Base-by-base conservation (phyloP, 129 eudicot genomes). In the Scalesia atractyloides region DNA sequence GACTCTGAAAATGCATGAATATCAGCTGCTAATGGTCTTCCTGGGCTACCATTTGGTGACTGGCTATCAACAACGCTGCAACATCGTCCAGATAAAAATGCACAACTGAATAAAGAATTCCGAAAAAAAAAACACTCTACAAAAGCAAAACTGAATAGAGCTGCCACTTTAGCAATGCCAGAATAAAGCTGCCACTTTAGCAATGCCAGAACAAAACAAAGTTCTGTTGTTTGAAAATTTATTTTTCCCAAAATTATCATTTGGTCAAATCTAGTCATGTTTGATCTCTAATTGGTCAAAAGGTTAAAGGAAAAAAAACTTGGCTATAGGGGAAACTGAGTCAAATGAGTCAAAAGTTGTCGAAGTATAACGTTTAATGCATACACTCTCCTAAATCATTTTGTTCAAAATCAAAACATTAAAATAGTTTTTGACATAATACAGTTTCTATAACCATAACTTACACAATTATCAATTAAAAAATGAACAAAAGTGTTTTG, bases 1-100 rank as follows among this genome's bases (percentile, higher is more conserved):
- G 93, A 85, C 74, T 81, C 91, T 50, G 93, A 82, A 52, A 89
- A 86, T 24, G 85, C 84, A 66, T 79, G 81, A 47, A 78, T 63
- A 76, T 89, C 91, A 24, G 87, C 72, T 50, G 85, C 79, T 43
- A 76, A 66, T 41, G 82, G 62, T 59, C 81, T 79, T 73, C 72
- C 85, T 2, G 85, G 84, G 60, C 82, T 76, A 61, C 82, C 76
- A 69, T 82, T 73, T 54, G 85, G 71, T 72, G 82, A 62, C 66
- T 79, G 86, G 72, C 85, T 83, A 43, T 53, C 50, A 46, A 76
- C 7, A 60, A 60, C 33, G 72, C 80, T 70, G 79, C 36, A 69
- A 64, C 33, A 71, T 37, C 7, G 49, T 62, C 39, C 19, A 71
- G 67, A 44, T 20, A 39, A 14, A 43, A 6, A 52, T 48, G 53